These are phyloP conservation scores for Medicago lupulina DNA, from an alignment of 306 rosid genomes.

Conservation along the genomic window DNA sequence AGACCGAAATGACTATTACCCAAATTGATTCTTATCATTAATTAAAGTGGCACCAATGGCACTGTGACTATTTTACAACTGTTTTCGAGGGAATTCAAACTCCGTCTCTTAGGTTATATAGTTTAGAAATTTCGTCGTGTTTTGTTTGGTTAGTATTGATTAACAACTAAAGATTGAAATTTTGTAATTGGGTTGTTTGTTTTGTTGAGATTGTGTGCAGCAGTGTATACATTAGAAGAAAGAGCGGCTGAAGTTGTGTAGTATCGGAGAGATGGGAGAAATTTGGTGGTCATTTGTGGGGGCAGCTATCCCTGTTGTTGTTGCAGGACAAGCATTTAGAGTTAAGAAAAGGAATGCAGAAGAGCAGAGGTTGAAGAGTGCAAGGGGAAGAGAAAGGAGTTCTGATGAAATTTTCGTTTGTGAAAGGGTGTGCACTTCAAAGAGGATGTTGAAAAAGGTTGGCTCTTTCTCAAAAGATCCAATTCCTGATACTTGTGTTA, in stretches of 20 bases:
- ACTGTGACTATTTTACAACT: no score
- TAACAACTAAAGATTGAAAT: not conserved
- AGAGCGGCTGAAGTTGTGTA: conserved; percentile 39
- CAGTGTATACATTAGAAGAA: conserved; percentile 40
- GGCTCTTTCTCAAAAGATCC: conserved; percentile 96
- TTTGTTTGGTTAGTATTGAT: not conserved
- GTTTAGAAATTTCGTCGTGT: no score
- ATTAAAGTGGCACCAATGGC: no score
- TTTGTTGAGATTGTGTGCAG: conserved; percentile 34
- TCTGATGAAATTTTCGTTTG: conserved; percentile 89
- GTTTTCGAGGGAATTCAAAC: no score
- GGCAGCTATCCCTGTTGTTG: conserved; percentile 81
- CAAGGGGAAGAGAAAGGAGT: conserved; percentile 89
- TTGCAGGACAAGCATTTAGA: conserved; percentile 82
- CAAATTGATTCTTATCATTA: no score
- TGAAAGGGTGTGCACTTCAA: conserved; percentile 91
- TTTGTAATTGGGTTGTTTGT: conserved; percentile 1
- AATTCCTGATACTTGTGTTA: conserved; percentile 91
- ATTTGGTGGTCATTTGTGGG: conserved; percentile 92
- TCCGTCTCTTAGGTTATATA: no score
- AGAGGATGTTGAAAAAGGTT: conserved; percentile 91
- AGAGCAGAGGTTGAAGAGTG: conserved; percentile 72
- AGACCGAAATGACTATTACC: no score
- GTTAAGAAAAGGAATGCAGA: conserved; percentile 68
- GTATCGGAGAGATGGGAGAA: conserved; percentile 68